Percentiles rank a stretch among this genome's conserved stretches.
Evolutionary conservation across 345 rosid species (phyloP).

Genomic region (Stellera chamaejasme): DNA sequence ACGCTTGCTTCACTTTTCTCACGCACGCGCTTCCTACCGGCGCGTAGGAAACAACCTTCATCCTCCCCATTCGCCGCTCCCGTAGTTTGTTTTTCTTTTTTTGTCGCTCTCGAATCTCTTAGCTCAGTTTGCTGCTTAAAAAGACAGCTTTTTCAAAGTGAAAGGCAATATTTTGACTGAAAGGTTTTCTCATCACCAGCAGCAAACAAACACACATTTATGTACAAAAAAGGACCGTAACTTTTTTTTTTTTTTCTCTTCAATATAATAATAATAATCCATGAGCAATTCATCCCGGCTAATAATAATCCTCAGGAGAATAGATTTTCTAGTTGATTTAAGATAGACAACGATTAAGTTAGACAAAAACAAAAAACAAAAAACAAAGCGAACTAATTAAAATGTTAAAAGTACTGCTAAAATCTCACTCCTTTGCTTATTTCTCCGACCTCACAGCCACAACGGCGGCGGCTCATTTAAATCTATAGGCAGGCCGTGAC

Average conservation of each 20-base stretch:
- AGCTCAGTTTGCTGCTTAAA: no score
- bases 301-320: neutral
- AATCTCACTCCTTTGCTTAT: neutral
- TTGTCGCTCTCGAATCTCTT: slow-evolving; percentile 22
- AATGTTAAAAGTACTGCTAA: neutral
- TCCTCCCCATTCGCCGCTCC: slow-evolving; percentile 2
- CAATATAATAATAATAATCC: neutral
- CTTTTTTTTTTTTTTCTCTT: neutral
- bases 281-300: neutral
- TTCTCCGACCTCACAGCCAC: slow-evolving; percentile 43
- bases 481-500: slow-evolving; percentile 81
- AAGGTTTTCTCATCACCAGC: slow-evolving; percentile 7
- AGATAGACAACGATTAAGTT: neutral
- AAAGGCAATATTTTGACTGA: neutral
- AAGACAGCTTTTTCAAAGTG: neutral
- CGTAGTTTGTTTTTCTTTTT: slow-evolving; percentile 14
- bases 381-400: slow-evolving; percentile 9
- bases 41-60: slow-evolving; percentile 3
- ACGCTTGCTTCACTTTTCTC: slow-evolving; percentile 35
- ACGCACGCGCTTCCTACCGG: neutral
- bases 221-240: slow-evolving; percentile 11
- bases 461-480: slow-evolving; percentile 95
- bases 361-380: no score
- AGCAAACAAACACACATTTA: neutral
- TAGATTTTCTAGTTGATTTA: neutral